Percentiles rank a stretch among this genome's conserved stretches.
Conservation (phyloP, 768 basidiomycete genomes). For the Boletales sp. region DNA sequence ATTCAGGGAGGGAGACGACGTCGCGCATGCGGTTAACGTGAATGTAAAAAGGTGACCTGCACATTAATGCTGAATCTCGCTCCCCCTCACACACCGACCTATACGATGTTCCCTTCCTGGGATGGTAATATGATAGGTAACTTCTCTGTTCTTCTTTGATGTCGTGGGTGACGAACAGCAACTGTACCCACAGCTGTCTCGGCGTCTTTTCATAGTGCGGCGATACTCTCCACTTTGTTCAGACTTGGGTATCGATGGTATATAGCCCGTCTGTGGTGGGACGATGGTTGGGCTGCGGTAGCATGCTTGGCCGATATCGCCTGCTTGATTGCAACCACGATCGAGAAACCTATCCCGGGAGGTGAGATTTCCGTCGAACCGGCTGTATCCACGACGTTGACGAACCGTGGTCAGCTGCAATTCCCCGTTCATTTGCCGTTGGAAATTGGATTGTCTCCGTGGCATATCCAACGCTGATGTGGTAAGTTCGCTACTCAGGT, state of each 20-base stretch:
- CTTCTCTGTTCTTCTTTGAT: background rate
- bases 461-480: conserved; percentile 12
- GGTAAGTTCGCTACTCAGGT: background rate
- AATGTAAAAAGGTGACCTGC: background rate
- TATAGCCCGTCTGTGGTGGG: conserved; percentile 22
- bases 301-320: conserved; percentile 14
- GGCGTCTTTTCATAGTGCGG: conserved; percentile 16
- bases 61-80: too few relatives aligned
- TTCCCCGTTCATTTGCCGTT: conserved; percentile 5
- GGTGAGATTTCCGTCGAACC: background rate
- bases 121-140: conserved; percentile 11
- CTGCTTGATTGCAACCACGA: background rate
- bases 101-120: conserved; percentile 18
- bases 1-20: too few relatives aligned
- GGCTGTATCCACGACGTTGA: background rate
- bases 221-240: conserved; percentile 22
- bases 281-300: conserved; percentile 19
- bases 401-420: background rate
- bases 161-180: conserved; percentile 1
- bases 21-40: background rate
- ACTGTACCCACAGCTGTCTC: conserved; percentile 6
- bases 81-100: background rate
- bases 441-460: conserved; percentile 14
- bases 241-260: conserved; percentile 21
- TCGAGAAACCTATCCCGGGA: conserved; percentile 3